Base-by-base conservation (phyloP, 192 early-diverging fungal species). In the Chytriomyces sp. region DNA sequence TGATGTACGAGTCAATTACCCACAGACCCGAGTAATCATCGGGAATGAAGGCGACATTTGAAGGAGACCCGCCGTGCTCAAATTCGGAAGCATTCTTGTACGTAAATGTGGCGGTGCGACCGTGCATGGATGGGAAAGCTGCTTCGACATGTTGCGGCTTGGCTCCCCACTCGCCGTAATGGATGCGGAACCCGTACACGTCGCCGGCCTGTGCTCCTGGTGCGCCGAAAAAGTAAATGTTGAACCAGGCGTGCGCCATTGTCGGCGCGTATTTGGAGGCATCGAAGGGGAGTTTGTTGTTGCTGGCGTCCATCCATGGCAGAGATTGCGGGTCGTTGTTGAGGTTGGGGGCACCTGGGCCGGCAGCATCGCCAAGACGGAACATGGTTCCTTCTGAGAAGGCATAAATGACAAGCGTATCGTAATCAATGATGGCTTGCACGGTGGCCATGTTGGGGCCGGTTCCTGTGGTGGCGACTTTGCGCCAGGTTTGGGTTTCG, bases 191-290 rank as follows among this genome's bases (percentile, higher is more conserved):
- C 7, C 65, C 75, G 64, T 49, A 68, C 9, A 76, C 75, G 46
- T 76, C 75, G 16, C 75, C 75, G 16, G 7, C 26, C 18, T 20
- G 53, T 49, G 66, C 50, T 45, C 48, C 46, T 8, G 75, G 75
- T 4, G 61, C 66, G 26, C 75, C 75, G 67, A 76, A 76, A 44
- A 76, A 76, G 75, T 76, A 76, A 72, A 76, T 67, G 45, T 50
- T 67, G 23, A 76, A 64, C 26, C 23, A 76, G 45, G 61, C 75
- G 11, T 76, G 75, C 1, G 61, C 75, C 46, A 76, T 67, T n/a
- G 64, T 68, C 7, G 69, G 69, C 63, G 35, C 50, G 75, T 76
- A 76, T 6, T 65, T 68, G 8, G 16, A 10, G 7, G 18, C 45
- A 20, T 43, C 23, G 6, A 61, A 18, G 1, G 76, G 67, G 10